Evolutionary conservation across 345 rosid genomes (phyloP).

Genomic region (Schrenkiella parvula): DNA sequence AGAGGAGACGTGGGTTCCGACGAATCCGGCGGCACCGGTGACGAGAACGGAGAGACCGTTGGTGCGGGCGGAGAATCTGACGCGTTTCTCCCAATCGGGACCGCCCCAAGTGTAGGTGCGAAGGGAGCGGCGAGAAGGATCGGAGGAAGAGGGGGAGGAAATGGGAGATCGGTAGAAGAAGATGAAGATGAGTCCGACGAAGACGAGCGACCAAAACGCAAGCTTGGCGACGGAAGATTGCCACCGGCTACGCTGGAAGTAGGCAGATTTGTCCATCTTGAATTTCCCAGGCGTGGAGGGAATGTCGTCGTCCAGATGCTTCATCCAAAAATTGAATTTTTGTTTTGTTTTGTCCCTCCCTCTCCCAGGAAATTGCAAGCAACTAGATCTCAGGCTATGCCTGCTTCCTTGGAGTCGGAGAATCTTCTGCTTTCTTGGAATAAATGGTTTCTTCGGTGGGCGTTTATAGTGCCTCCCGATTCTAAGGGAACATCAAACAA

Average conservation of each 20-base stretch:
- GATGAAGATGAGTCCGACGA: conserved; percentile 65
- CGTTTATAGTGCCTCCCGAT: conserved; percentile 21
- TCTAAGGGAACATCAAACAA: conserved; percentile 5
- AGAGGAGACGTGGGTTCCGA: conserved; percentile 48
- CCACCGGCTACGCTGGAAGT: conserved; percentile 55
- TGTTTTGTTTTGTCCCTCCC: too few species aligned
- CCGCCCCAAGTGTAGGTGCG: conserved; percentile 34
- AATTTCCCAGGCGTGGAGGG: conserved; percentile 93
- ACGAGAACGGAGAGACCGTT: conserved; percentile 42
- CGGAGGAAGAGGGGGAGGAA: conserved; percentile 40
- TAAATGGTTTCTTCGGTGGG: conserved; percentile 25
- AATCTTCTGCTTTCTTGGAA: conserved; percentile 47
- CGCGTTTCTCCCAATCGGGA: conserved; percentile 38
- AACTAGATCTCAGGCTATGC: too few species aligned
- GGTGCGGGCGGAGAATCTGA: conserved; percentile 36
- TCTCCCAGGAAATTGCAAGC: too few species aligned
- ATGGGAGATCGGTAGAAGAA: conserved; percentile 86
- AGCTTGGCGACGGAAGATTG: conserved; percentile 79
- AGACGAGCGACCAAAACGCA: conserved; percentile 84
- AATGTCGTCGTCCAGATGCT: conserved; percentile 53
- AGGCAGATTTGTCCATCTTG: conserved; percentile 90
- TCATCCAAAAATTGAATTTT: too few species aligned
- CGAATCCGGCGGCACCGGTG: conserved; percentile 58
- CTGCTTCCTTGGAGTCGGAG: too few species aligned
- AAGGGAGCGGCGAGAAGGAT: conserved; percentile 37